Percentiles rank a stretch among this genome's conserved stretches.
Conservation (phyloP, 1,139 yeast genomes). For the Candida labiduridarum region DNA sequence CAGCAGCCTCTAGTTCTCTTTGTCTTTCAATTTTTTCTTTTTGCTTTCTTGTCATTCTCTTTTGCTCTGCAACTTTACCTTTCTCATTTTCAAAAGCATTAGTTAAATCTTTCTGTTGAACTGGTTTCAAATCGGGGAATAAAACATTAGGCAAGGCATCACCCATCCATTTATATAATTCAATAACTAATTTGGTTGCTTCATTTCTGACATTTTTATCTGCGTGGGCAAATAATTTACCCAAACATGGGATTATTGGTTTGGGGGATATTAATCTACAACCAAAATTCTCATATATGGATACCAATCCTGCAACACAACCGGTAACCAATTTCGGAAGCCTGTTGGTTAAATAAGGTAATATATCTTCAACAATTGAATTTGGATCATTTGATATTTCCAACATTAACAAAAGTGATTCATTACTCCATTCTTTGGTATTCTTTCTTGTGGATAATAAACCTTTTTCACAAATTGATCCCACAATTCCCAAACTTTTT, state of each 20-base stretch:
- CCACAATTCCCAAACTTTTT: slow-evolving; percentile 48
- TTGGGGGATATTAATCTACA: slow-evolving; percentile 66
- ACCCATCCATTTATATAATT: slow-evolving; percentile 78
- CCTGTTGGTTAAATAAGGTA: slow-evolving; percentile 63
- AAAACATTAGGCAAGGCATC: slow-evolving; percentile 59
- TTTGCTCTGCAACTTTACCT: slow-evolving; percentile 51
- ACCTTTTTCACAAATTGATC: slow-evolving; percentile 77
- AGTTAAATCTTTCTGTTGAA: slow-evolving; percentile 85
- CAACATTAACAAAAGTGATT: slow-evolving; percentile 61
- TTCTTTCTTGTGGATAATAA: slow-evolving; percentile 74
- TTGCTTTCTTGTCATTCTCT: slow-evolving; percentile 59
- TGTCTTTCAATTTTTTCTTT: slow-evolving; percentile 24
- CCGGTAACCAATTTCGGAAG: slow-evolving; percentile 83
- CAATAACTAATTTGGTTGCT: slow-evolving; percentile 69
- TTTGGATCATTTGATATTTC: slow-evolving; percentile 66
- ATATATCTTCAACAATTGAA: slow-evolving; percentile 65
- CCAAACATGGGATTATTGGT: slow-evolving; percentile 58
- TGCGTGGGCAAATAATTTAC: slow-evolving; percentile 80
- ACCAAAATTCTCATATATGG: slow-evolving; percentile 69
- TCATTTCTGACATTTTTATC: slow-evolving; percentile 87
- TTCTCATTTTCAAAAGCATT: slow-evolving; percentile 65
- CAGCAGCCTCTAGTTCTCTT: slow-evolving; percentile 21
- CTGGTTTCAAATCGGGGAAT: slow-evolving; percentile 79
- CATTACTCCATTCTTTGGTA: slow-evolving; percentile 68
- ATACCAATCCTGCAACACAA: slow-evolving; percentile 55